A percentile compares a stretch with the other conserved stretches of the same genome.
These are phyloP conservation scores for Antitrichia curtipendula DNA, from an alignment of 225 moss, liverwort and hornwort genomes.

Conservation along the genomic window DNA sequence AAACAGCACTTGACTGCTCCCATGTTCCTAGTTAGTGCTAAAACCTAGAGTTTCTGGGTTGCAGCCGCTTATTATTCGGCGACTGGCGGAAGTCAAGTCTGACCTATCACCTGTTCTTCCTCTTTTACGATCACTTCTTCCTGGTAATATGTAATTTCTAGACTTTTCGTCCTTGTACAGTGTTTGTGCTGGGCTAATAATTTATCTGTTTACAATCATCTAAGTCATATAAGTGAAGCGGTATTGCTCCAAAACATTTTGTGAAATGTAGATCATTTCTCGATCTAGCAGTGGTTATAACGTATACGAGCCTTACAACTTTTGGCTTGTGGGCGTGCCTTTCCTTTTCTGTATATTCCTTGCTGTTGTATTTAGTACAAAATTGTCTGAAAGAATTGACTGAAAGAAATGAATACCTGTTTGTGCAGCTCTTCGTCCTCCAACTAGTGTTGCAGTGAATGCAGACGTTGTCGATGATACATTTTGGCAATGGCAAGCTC, in stretches of 20 bases:
- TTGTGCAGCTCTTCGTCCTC: constrained; percentile 80
- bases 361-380: neutral
- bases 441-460: constrained; percentile 34
- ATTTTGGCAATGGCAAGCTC: constrained; percentile 86
- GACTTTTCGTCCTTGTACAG: neutral
- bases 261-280: neutral
- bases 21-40: neutral
- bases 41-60: neutral
- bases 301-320: neutral
- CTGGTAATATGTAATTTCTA: constrained; percentile 33
- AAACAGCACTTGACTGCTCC: neutral
- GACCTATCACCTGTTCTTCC: constrained; percentile 77
- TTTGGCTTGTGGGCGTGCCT: neutral
- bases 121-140: constrained; percentile 70
- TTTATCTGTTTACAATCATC: neutral
- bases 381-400: neutral
- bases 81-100: constrained; percentile 80
- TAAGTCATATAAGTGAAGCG: neutral
- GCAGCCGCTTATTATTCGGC: constrained; percentile 60
- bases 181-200: neutral
- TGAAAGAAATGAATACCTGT: neutral
- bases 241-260: neutral
- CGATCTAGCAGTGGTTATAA: neutral
- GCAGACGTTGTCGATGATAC: constrained; percentile 73
- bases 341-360: neutral